phyloP scores from a whole-genome alignment of 768 basidiomycete species.

The Russula sp. region DNA sequence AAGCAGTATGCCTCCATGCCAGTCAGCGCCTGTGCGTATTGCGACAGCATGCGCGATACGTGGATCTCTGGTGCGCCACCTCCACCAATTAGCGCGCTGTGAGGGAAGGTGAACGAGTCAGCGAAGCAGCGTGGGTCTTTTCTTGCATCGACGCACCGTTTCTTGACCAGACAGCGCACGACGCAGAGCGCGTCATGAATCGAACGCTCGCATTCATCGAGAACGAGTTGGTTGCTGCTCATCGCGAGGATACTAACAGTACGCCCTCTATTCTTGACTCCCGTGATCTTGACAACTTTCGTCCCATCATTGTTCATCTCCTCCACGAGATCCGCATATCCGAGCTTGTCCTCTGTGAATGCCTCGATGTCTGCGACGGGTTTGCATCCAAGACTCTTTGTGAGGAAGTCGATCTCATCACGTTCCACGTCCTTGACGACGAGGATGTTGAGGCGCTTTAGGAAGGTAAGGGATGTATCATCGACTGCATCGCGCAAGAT shows the following conservation, averaged over 20 bases:
- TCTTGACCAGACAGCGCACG: conserved; percentile 96
- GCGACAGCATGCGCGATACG: conserved; percentile 85
- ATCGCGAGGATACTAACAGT: conserved; percentile 96
- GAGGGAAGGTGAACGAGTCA: neutral
- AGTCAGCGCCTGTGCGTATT: conserved; percentile 88
- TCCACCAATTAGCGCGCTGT: conserved; percentile 87
- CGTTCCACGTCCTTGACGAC: conserved; percentile 97
- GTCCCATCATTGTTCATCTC: conserved; percentile 78
- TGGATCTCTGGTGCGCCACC: conserved; percentile 99
- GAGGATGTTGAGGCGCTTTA: conserved; percentile 94
- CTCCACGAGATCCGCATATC: conserved; percentile 93
- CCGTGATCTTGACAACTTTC: conserved; percentile 92
- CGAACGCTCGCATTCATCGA: conserved; percentile 97
- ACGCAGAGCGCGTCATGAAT: conserved; percentile 99
- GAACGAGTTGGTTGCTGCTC: conserved; percentile 86
- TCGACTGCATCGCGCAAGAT: conserved; percentile 99
- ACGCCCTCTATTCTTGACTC: conserved; percentile 90
- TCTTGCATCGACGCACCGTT: conserved; percentile 59
- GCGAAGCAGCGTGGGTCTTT: neutral
- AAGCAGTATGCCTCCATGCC: conserved; percentile 99
- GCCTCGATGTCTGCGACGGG: conserved; percentile 97
- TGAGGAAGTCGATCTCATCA: conserved; percentile 97
- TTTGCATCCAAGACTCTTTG: conserved; percentile 91
- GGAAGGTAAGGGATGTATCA: conserved; percentile 94
- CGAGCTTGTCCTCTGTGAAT: conserved; percentile 97